These are phyloP conservation scores for Taiozyma sp. DNA, from an alignment of 1,139 yeast species.

Conservation along the genomic window DNA sequence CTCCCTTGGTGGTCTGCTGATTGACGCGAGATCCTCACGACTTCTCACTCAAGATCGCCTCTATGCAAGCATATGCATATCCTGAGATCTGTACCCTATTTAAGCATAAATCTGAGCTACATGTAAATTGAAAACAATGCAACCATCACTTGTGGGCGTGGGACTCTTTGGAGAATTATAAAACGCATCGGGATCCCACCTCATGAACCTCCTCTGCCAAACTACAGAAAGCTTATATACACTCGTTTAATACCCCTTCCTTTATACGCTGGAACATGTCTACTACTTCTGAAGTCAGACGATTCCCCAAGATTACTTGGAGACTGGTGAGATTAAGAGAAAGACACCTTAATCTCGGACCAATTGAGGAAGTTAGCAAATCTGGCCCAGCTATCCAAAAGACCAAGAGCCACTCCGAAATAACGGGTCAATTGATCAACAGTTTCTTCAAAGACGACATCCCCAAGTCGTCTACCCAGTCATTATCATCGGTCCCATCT, in stretches of 20 bases:
- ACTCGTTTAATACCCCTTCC: neutral
- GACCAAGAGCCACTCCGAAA: neutral
- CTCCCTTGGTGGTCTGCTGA: neutral
- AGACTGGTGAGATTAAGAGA: conserved; percentile 16
- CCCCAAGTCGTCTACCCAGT: neutral
- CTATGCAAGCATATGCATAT: neutral
- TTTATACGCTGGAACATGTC: neutral
- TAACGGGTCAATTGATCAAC: neutral
- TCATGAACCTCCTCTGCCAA: neutral
- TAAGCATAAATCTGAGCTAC: neutral
- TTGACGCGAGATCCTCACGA: neutral
- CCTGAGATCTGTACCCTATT: neutral
- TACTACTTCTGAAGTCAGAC: conserved; percentile 10
- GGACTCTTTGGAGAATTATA: neutral
- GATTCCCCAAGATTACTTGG: conserved; percentile 22
- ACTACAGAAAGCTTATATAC: neutral
- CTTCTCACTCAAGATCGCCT: neutral
- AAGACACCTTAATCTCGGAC: conserved; percentile 12
- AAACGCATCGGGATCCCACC: neutral
- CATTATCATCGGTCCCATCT: neutral
- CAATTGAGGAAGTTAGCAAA: neutral
- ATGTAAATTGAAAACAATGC: neutral
- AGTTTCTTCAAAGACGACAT: neutral
- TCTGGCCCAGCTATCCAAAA: neutral
- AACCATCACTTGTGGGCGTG: neutral